Conservation (phyloP, 805 yeast genomes). For the Metschnikowia bowlesiae region DNA sequence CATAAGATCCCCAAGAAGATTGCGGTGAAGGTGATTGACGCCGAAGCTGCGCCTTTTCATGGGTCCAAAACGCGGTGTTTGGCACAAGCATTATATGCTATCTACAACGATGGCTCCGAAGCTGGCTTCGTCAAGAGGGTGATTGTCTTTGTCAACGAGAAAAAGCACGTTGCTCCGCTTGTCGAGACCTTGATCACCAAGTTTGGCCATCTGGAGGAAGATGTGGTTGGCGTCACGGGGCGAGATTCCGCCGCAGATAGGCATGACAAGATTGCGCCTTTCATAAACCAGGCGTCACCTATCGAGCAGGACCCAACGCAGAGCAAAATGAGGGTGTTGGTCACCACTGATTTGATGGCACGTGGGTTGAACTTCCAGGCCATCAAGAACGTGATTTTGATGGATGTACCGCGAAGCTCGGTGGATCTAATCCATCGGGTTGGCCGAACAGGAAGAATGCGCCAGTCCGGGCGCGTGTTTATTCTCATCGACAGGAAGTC, state of each 20-base stretch:
- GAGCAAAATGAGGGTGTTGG: conserved; percentile 57
- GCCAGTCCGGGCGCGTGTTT: conserved; percentile 82
- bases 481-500: conserved; percentile 66
- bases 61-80: conserved; percentile 81
- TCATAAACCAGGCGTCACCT: conserved; percentile 55
- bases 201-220: conserved; percentile 34
- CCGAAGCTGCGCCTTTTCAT: conserved; percentile 71
- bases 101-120: conserved; percentile 80
- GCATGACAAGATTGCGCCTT: conserved; percentile 50
- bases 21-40: conserved; percentile 70
- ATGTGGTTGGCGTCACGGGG: conserved; percentile 65
- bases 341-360: conserved; percentile 85
- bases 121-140: conserved; percentile 70
- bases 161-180: conserved; percentile 55
- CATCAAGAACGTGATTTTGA: conserved; percentile 74
- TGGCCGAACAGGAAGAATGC: conserved; percentile 94
- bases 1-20: conserved; percentile 81
- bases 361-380: conserved; percentile 86
- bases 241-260: conserved; percentile 61
- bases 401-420: conserved; percentile 81
- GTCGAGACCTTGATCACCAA: conserved; percentile 48
- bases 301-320: conserved; percentile 28
- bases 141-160: conserved; percentile 78
- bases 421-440: conserved; percentile 86
- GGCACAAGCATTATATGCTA: conserved; percentile 84